Percentiles rank a stretch among this genome's conserved stretches.
phyloP scores from a whole-genome alignment of 306 rosid genomes.

The Sphenostylis stenocarpa region DNA sequence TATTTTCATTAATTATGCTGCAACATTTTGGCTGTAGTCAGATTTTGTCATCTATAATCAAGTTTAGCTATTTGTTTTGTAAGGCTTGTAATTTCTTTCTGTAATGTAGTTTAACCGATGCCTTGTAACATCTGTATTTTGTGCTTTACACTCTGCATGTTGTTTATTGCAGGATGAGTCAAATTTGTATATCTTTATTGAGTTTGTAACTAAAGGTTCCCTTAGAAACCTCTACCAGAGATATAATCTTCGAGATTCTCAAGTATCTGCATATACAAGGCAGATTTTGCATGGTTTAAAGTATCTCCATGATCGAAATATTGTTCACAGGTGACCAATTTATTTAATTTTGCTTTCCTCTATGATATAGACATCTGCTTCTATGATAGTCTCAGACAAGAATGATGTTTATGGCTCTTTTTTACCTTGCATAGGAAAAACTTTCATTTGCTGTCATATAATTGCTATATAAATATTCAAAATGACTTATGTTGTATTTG shows the following conservation, averaged over 20 bases:
- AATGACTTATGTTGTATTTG: neutral
- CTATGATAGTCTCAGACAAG: neutral
- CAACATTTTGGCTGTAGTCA: neutral
- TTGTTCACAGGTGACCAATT: constrained; percentile 72
- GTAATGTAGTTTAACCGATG: neutral
- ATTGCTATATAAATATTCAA: constrained; percentile 6
- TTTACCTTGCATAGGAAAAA: constrained; percentile 11
- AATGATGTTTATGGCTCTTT: constrained; percentile 30
- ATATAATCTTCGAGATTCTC: constrained; percentile 63
- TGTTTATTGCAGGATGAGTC: constrained; percentile 66
- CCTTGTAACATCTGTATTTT: constrained; percentile 7
- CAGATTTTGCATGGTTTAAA: constrained; percentile 81
- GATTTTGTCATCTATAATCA: constrained; percentile 8
- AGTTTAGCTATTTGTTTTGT: constrained; percentile 18
- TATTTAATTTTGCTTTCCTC: neutral
- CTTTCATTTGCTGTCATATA: constrained; percentile 5
- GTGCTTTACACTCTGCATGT: constrained; percentile 12
- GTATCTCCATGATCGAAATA: constrained; percentile 77
- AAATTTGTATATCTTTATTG: constrained; percentile 80
- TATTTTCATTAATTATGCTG: constrained; percentile 13
- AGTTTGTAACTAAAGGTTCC: constrained; percentile 82
- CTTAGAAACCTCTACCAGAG: constrained; percentile 58
- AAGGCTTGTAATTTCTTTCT: constrained; percentile 2
- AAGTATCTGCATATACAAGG: constrained; percentile 75
- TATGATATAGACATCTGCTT: constrained; percentile 3